Base-by-base conservation (phyloP, 1,284 basidiomycete species). In the Leccinum holopus region DNA sequence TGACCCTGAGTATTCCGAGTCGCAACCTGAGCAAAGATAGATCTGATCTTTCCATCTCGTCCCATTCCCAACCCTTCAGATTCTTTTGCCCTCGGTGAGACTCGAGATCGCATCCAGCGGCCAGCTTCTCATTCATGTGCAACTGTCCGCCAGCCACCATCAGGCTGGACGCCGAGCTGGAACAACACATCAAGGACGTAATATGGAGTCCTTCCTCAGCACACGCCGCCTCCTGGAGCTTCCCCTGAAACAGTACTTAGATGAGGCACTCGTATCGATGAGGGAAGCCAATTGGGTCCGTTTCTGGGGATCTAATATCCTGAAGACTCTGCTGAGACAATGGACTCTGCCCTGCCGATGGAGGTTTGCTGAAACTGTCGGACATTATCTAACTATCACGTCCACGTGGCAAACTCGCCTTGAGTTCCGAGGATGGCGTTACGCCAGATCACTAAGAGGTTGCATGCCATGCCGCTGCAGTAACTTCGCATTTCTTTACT, bases 321-420 rank as follows among this genome's bases (percentile, higher is more conserved):
- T 1, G 58, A 66, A 61, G 65, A 66, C 30, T 3, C 65, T 1
- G 58, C 35, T 2, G 37, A 58, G n/a, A 18, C 3, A 66, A 58
- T 16, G 62, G 65, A n/a, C 16, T 10, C 59, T 25, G 25, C 25
- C 25, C 25, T 25, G 2, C 25, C 25, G 25, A 68, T 18, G 6
- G 18, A 33, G 53, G 58, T 18, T 63, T 41, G 14, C 16, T 68
- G 9, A 61, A 55, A 14, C 56, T 65, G 1, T 18, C 66, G 1
- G 65, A 67, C n/a, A 58, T 65, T 7, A 62, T 66, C 33, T 30
- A 49, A 2, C 28, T 61, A 37, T 62, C 66, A 5, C 63, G 64
- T 9, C 66, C 56, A 4, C 63, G 44, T 9, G 60, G 58, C 8
- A 64, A 64, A 14, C 53, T 63, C 14, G 66, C 57, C 3, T 68